Evolutionary conservation across 805 yeast species (phyloP), one percentile per base, ranked within the genome.

Genomic region (Candida andamanensis): DNA sequence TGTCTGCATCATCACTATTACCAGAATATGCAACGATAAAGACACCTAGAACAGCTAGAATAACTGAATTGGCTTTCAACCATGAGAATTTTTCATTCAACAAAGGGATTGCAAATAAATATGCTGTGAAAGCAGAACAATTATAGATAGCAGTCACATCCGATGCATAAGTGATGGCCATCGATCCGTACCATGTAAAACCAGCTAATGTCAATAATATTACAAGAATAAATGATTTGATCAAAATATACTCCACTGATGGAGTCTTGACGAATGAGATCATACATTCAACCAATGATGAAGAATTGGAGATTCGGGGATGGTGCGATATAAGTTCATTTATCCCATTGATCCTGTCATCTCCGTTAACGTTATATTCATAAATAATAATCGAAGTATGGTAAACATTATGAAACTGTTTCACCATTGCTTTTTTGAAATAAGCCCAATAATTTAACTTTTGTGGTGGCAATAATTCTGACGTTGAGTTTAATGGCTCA

Each of bases 91-190:
- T 61, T 47, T 86, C 95, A 20, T 73, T 61, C 30, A 86, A 62
- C 14, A 86, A 55, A 1, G 87, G 84, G 17, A 86, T 78, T 3
- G 94, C 85, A 56, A 86, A 85, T 11, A 84, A 73, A 49, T 86
- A 80, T 0, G 95, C 95, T 4, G 89, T 80, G 53, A 86, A 86
- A 0, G 95, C 94, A 11, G 90, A 80, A 52, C 92, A 85, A 60
- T 86, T 85, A 60, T 85, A 86, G 39, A 85, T 85, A 3, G 95
- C 95, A 2, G 95, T 86, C 22, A 86, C 81, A 47, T 86, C 95
- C 3, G 85, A 69, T 0, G 94, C 85, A 17, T 87, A 81, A 1
- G 95, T 78, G 49, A 83, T 58, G 18, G 78, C 68, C 77, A 86
- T 84, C 8, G 95, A 82, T 12, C 83, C 71, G 51, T 85, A 86